Evolutionary conservation across 805 yeast species (phyloP).

Genomic region (Yamadazyma ubonensis): DNA sequence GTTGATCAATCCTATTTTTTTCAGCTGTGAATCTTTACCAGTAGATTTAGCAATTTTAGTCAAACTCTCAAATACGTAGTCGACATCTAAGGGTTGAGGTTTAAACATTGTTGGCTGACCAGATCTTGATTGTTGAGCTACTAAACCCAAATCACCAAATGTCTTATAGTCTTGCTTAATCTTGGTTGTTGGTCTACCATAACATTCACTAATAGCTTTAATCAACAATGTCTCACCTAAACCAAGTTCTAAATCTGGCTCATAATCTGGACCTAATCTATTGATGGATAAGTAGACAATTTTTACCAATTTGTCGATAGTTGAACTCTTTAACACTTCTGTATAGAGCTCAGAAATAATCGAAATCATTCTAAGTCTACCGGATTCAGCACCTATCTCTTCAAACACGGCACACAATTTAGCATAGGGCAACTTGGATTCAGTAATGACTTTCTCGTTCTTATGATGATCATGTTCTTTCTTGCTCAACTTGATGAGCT

Average conservation of each 20-base stretch:
- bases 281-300: conserved; percentile 85
- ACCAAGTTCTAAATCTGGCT: conserved; percentile 85
- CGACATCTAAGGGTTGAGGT: conserved; percentile 76
- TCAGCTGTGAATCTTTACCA: conserved; percentile 80
- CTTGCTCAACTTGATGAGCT: conserved; percentile 15
- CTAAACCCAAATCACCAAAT: conserved; percentile 86
- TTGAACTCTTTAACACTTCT: conserved; percentile 51
- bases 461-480: conserved; percentile 12
- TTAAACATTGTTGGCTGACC: conserved; percentile 93
- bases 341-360: conserved; percentile 71
- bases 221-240: conserved; percentile 86
- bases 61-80: conserved; percentile 69
- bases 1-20: conserved; percentile 76
- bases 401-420: conserved; percentile 67
- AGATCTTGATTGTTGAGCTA: conserved; percentile 79
- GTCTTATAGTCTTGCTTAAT: conserved; percentile 73
- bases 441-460: conserved; percentile 3
- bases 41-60: conserved; percentile 73
- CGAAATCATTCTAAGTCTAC: conserved; percentile 78
- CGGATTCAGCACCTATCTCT: conserved; percentile 73
- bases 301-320: conserved; percentile 53
- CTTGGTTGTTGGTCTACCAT: conserved; percentile 74
- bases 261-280: conserved; percentile 92
- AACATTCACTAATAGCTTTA: conserved; percentile 86
- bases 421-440: conserved; percentile 29